These are phyloP conservation scores for Dianthus caryophyllus DNA, from an alignment of 148 eudicot genomes.

Conservation along the genomic window DNA sequence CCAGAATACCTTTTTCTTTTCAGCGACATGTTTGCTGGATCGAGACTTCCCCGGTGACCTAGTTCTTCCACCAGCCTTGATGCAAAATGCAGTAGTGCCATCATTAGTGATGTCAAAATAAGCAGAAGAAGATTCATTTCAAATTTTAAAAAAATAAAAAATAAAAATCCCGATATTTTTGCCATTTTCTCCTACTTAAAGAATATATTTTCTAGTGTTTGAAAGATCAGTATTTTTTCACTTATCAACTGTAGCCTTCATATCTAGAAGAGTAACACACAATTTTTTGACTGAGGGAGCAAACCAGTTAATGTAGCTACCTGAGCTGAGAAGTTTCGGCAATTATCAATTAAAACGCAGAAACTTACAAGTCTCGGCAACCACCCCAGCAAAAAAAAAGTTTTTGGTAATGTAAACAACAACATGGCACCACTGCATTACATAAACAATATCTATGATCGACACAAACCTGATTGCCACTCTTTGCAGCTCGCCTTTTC, in stretches of 20 bases:
- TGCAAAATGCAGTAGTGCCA: constrained; percentile 41
- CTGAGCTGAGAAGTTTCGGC: background rate
- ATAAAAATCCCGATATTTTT: too few species aligned
- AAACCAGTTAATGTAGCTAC: background rate
- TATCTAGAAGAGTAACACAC: background rate
- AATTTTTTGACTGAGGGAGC: background rate
- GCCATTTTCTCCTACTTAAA: background rate
- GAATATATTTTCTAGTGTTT: background rate
- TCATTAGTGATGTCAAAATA: constrained; percentile 10
- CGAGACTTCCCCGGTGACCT: constrained; percentile 46
- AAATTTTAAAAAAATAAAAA: background rate
- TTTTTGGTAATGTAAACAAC: background rate
- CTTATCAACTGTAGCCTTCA: background rate
- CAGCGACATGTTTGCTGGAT: constrained; percentile 55
- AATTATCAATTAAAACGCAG: background rate
- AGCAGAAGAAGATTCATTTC: background rate
- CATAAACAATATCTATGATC: background rate
- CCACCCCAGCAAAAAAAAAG: background rate
- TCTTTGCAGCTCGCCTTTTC: constrained; percentile 43
- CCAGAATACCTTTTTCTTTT: constrained; percentile 59
- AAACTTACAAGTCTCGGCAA: background rate
- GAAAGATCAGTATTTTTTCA: background rate
- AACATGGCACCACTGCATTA: background rate
- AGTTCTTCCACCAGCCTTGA: constrained; percentile 48
- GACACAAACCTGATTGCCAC: constrained; percentile 31